These are phyloP conservation scores for Trichosporon asahii DNA, from an alignment of 1,284 basidiomycete species.

Conservation along the genomic window DNA sequence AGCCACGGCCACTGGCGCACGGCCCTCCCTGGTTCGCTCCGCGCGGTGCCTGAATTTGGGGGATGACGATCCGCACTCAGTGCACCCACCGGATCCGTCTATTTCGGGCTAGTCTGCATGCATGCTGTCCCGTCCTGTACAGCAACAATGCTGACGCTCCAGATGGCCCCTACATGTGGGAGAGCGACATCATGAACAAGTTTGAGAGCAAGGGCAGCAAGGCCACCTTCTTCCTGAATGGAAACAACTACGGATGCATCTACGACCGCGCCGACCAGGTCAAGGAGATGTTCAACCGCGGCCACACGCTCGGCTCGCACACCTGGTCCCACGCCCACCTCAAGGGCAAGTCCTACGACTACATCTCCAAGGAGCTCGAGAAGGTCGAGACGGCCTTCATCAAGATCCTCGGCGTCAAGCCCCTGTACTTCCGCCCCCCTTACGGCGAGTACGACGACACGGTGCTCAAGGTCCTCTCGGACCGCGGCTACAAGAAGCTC, in stretches of 20 bases:
- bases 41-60: not conserved
- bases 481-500: conserved; percentile 53
- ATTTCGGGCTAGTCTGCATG: not conserved
- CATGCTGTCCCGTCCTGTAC: no score
- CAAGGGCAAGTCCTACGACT: conserved; percentile 50
- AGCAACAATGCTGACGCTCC: conserved; percentile 17
- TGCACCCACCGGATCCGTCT: not conserved
- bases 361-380: conserved; percentile 52
- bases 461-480: conserved; percentile 54
- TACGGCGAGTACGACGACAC: conserved; percentile 59
- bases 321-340: conserved; percentile 60
- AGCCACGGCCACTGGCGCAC: not conserved
- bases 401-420: conserved; percentile 56
- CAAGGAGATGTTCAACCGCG: conserved; percentile 14
- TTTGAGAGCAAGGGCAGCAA: conserved; percentile 54
- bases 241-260: conserved; percentile 56
- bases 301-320: conserved; percentile 59
- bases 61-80: not conserved
- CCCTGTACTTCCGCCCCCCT: conserved; percentile 54
- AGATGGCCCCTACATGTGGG: conserved; percentile 57
- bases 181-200: conserved; percentile 52
- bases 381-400: conserved; percentile 57
- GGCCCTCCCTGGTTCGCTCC: not conserved
- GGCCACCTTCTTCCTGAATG: conserved; percentile 61
- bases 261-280: conserved; percentile 44